Base-by-base conservation (phyloP, 768 basidiomycete species). In the Boletus bicolor region DNA sequence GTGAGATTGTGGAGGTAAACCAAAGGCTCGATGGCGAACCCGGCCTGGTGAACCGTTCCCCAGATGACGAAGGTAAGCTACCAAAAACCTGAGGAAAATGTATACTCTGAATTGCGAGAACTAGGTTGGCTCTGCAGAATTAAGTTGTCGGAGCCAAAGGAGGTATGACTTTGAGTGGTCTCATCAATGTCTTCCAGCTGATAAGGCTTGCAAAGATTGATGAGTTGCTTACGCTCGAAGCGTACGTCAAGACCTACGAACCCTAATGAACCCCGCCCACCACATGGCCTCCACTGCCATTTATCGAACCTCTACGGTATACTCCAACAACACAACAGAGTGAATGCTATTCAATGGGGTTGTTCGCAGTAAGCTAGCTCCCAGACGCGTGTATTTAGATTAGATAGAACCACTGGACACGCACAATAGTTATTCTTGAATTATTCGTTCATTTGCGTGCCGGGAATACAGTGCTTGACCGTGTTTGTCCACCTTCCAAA, bases 41-140 rank as follows among this genome's bases (percentile, higher is more conserved):
- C 2, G 82, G 85, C 19, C 75, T 98, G 41, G 75, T 99, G 49
- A 98, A 98, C 81, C 92, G 91, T 71, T 86, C 86, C 10, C 83
- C 93, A 0, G 89, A 95, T 68, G 79, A 82, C 26, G 76, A 91
- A 68, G 96, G 96, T 94, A 61, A 62, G 80, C 61, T 34, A 28
- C 14, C 5, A 2, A 19, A 19, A 12, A 7, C 11, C 2, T 9
- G 19, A 43, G 11, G 38, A 43, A 42, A 24, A 10, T 10, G 1
- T n/a, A 4, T 43, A 17, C 5, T 21, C 48, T 56, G 50, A 50
- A 14, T 41, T 26, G 15, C 10, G 24, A 6, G 24, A 34, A 30
- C 7, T 60, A 98, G 95, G 96, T 53, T 99, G 96, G 96, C 83
- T 99, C 44, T 94, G 89, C 84, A 95, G 91, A 78, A 87, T 99